Base-by-base conservation (phyloP, 2,329 filamentous ascomycete genomes). In the Pseudogymnoascus verrucosus region DNA sequence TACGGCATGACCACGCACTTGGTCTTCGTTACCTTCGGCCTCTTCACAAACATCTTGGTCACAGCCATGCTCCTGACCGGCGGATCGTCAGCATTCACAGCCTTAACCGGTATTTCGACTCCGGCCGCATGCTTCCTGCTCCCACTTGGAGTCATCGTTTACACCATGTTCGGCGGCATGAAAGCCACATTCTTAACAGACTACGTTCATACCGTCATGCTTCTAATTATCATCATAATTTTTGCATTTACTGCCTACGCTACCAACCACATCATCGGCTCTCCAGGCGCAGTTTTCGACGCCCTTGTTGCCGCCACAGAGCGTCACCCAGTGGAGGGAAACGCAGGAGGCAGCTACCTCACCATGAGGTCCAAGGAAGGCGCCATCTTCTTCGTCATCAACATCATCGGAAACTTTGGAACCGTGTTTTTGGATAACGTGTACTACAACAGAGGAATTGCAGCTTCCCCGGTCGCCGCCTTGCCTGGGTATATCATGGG, bases 391-490 rank as follows among this genome's bases (percentile, higher is more conserved):
- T 96, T 96, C 75, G 86, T 96, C 39, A 96, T 96, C 77, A 96
- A 96, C 76, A 88, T 90, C 59, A 88, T 93, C 37, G 90, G 90
- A 42, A 93, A 93, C 76, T 95, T 93, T 65, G 88, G 83, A 64
- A 76, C 75, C 1, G 90, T 96, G 3, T 96, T 96, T 78, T 81
- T 91, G 51, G 91, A 96, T 72, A 93, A 93, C 68, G 88, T 89
- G 14, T 96, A 96, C 78, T 96, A 92, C 77, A 95, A 96, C 81
- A 96, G 96, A 76, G 92, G 91, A 14, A 96, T 96, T 70, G 91
- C 93, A 5, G 91, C 93, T 0, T 89, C 86, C 21, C 91, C 91
- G 0, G 89, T 93, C 0, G 87, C 93, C 65, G 93, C 92, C 0
- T 84, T 97, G 2, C 92, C 92, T 0, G 92, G 92, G 16, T 96